Evolutionary conservation across 202 grass and related monocot genomes (phyloP).

Genomic region (Panicum virgatum): DNA sequence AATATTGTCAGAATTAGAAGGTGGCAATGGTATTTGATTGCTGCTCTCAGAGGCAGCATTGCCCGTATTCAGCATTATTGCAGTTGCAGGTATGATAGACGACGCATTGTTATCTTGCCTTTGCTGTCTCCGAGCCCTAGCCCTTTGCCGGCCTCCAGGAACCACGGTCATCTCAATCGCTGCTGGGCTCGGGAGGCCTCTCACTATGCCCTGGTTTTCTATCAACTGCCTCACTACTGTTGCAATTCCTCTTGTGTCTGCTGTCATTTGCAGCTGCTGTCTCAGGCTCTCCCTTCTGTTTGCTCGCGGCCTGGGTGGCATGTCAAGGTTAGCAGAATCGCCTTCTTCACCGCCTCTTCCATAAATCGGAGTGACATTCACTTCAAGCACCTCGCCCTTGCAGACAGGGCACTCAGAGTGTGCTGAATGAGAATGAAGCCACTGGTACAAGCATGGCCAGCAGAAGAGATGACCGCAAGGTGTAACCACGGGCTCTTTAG

Average conservation of each 20-base stretch:
- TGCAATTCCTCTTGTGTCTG: conserved; percentile 40
- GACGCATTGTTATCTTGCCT: conserved; percentile 30
- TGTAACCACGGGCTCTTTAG: conserved; percentile 83
- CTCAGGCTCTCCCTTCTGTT: conserved; percentile 67
- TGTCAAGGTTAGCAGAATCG: conserved; percentile 27
- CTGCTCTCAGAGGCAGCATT: conserved; percentile 15
- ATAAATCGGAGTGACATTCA: conserved; percentile 81
- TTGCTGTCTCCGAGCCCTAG: conserved; percentile 40
- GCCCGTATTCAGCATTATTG: background rate
- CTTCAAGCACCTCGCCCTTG: conserved; percentile 75
- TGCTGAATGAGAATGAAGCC: conserved; percentile 64
- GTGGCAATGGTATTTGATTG: conserved; percentile 15
- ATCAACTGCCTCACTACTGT: conserved; percentile 52
- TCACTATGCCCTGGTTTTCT: conserved; percentile 45
- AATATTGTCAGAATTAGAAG: conserved; percentile 2
- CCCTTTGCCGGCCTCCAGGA: conserved; percentile 39
- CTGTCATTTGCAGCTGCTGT: conserved; percentile 55
- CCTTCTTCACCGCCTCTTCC: conserved; percentile 59
- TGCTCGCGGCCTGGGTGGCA: conserved; percentile 70
- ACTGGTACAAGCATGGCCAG: conserved; percentile 86
- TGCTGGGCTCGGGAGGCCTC: conserved; percentile 30
- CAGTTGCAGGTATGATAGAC: background rate
- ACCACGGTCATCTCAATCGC: conserved; percentile 11
- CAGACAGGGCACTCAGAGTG: conserved; percentile 88
- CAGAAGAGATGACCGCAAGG: conserved; percentile 90